Base-by-base conservation (phyloP, 257 asterid genomes). In the Solanum etuberosum region DNA sequence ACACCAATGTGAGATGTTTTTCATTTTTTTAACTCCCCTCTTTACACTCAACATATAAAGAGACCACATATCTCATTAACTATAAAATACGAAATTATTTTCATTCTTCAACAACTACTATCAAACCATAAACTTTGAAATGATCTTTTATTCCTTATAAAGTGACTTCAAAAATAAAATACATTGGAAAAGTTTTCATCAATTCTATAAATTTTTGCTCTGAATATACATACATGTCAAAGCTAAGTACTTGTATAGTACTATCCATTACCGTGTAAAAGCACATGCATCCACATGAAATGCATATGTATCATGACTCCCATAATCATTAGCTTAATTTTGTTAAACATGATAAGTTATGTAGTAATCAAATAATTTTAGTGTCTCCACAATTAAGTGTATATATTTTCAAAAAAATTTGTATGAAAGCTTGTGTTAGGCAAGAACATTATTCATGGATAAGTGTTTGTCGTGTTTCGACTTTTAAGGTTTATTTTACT, bases 1-100 rank as follows among this genome's bases (percentile, higher is more conserved):
- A 51, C n/a, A 51, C 61, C 23, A 3, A 51, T 7, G 23, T 51
- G 61, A 51, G 61, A 51, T 18, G 61, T 51, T 51, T 51, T 51
- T 9, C 61, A 51, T 0, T 51, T 51, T 42, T 20, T 51, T 0
- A 18, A 54, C 25, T 54, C 63, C 0, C 59, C 25, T 0, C 25
- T 2, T 54, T 20, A 54, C 0, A 20, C 25, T 20, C n/a, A 54
- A 20, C 25, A 54, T 2, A 20, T 20, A 20, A 18, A 18, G 63
- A 54, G 63, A 54, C 5, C 11, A 54, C 5, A 0, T 7, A 21
- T 54, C 0, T 54, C 63, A 20, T 54, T 54, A 54, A 8, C 2
- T 0, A 54, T 54, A 20, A 54, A 18, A 20, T 8, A n/a, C 9
- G 5, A 54, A 11, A 20, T 7, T 54, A 6, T 20, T 54, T 54